Evolutionary conservation across 176 grass and related monocot genomes (phyloP).

Genomic region (Phragmites australis): DNA sequence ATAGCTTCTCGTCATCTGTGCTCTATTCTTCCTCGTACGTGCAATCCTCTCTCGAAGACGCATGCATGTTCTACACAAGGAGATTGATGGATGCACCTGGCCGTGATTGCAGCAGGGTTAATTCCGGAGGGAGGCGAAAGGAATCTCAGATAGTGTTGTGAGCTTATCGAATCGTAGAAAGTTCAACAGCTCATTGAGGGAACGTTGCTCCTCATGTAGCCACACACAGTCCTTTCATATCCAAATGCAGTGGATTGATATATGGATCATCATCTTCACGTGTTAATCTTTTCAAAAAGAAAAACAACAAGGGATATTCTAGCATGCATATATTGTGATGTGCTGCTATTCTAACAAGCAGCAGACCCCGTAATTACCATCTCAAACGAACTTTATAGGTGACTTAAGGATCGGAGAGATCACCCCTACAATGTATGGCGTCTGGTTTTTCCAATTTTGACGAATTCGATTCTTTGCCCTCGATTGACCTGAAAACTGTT

Average conservation of each 20-base stretch:
- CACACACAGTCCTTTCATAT: background rate
- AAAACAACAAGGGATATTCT: background rate
- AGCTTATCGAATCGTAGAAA: constrained; percentile 29
- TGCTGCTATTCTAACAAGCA: too few relatives aligned
- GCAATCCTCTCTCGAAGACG: background rate
- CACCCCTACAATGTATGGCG: too few relatives aligned
- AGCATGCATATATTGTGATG: too few relatives aligned
- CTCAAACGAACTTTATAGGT: too few relatives aligned
- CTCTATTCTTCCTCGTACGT: background rate
- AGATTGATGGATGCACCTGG: constrained; percentile 24
- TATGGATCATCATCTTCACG: background rate
- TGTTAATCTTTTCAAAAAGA: background rate
- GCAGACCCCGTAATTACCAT: too few relatives aligned
- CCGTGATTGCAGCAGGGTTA: constrained; percentile 23
- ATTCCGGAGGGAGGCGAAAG: background rate
- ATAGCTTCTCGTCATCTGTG: background rate
- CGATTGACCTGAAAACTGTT: too few relatives aligned
- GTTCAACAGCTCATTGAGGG: background rate
- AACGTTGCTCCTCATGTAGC: background rate
- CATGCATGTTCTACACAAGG: background rate
- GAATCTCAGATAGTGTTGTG: constrained; percentile 13
- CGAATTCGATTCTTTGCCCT: too few relatives aligned
- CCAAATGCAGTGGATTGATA: background rate
- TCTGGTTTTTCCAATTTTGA: too few relatives aligned
- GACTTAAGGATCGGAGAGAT: too few relatives aligned